Percentiles rank a stretch among this genome's conserved stretches.
These are phyloP conservation scores for Maudiozyma pseudohumilis DNA, from an alignment of 805 yeast genomes.

Conservation along the genomic window DNA sequence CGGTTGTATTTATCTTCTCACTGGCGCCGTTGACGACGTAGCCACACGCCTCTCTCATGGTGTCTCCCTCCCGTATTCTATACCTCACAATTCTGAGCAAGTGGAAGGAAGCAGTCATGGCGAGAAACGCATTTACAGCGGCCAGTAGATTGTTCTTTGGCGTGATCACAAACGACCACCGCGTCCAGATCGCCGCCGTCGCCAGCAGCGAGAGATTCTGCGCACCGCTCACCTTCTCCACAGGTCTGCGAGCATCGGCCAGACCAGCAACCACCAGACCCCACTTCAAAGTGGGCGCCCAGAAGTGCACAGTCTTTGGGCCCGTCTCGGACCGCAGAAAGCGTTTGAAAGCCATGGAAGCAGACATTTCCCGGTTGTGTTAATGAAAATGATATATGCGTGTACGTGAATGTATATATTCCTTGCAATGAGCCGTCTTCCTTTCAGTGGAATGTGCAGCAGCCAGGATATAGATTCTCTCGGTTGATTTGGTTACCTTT, in stretches of 20 bases:
- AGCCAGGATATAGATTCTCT: no score
- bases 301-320: constrained; percentile 91
- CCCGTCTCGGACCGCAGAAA: constrained; percentile 86
- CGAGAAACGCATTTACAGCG: constrained; percentile 88
- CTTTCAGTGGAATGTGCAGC: constrained; percentile 4
- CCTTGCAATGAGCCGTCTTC: constrained; percentile 2
- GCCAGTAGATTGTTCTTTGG: constrained; percentile 87
- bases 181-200: constrained; percentile 94
- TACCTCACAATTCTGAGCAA: constrained; percentile 58
- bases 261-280: constrained; percentile 89
- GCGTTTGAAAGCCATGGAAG: constrained; percentile 47
- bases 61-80: constrained; percentile 58
- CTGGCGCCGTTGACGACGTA: constrained; percentile 46
- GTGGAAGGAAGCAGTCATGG: constrained; percentile 84
- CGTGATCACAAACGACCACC: constrained; percentile 92
- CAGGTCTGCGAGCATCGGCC: constrained; percentile 82
- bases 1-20: background rate
- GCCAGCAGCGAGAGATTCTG: constrained; percentile 59
- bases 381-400: background rate
- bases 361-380: background rate
- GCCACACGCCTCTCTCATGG: constrained; percentile 41
- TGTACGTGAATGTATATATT: background rate
- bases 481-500: no score
- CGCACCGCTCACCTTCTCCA: constrained; percentile 84
- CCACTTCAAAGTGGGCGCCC: constrained; percentile 86